Conservation (phyloP, 768 basidiomycete species). For the Suillus americanus region DNA sequence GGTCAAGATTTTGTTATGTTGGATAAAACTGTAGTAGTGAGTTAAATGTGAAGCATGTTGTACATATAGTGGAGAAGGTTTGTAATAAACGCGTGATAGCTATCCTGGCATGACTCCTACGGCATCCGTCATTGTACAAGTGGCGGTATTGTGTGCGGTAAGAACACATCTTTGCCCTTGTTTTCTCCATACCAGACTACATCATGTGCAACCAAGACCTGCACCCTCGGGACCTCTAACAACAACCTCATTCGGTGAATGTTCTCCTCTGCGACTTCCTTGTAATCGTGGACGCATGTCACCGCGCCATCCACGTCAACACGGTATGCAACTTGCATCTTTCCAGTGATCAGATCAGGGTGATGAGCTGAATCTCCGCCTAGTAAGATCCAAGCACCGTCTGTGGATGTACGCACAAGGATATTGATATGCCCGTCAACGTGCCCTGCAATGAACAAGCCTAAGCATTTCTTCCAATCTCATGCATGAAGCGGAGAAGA, state of each 20-base stretch:
- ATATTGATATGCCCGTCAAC: too few relatives aligned
- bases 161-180: constrained; percentile 39
- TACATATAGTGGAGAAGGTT: background rate
- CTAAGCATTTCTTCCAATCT: too few relatives aligned
- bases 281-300: constrained; percentile 45
- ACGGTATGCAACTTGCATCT: constrained; percentile 35
- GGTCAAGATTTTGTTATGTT: background rate
- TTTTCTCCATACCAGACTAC: constrained; percentile 49
- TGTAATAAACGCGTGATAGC: background rate
- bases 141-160: constrained; percentile 21
- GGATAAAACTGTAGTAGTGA: background rate
- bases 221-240: constrained; percentile 37
- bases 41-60: background rate
- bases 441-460: too few relatives aligned
- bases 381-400: constrained; percentile 38
- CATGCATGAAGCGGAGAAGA: too few relatives aligned
- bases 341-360: constrained; percentile 43
- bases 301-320: constrained; percentile 18
- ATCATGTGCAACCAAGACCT: constrained; percentile 55
- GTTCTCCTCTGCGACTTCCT: constrained; percentile 41
- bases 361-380: constrained; percentile 55
- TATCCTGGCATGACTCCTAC: too few relatives aligned
- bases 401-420: too few relatives aligned
- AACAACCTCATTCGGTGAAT: constrained; percentile 41
- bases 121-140: background rate